A percentile compares a stretch with the other conserved stretches of the same genome.
These are phyloP conservation scores for Actinomucor elegans DNA, from an alignment of 371 early-diverging fungal genomes.

Conservation along the genomic window DNA sequence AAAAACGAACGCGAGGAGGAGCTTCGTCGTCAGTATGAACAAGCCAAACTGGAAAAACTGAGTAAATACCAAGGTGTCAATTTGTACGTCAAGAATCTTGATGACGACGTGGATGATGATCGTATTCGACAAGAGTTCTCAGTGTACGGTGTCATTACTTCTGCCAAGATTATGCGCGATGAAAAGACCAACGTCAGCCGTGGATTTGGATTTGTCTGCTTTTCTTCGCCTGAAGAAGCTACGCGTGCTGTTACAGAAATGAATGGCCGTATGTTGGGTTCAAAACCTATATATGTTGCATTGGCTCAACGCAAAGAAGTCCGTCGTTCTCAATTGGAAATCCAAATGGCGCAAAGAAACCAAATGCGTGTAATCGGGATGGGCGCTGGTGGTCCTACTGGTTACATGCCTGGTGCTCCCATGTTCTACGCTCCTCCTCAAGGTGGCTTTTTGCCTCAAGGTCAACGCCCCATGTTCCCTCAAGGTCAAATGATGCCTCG, in stretches of 20 bases:
- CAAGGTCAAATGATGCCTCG: conserved; percentile 50
- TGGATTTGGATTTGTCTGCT: conserved; percentile 81
- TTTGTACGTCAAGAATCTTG: conserved; percentile 91
- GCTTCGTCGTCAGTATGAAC: conserved; percentile 81
- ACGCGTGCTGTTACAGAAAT: conserved; percentile 78
- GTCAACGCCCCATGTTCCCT: conserved; percentile 48
- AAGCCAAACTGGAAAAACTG: conserved; percentile 77
- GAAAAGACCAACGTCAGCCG: conserved; percentile 63
- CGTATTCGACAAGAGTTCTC: conserved; percentile 83
- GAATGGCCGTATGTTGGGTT: conserved; percentile 78
- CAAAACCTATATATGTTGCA: conserved; percentile 91
- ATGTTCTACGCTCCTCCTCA: conserved; percentile 53
- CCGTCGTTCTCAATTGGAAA: conserved; percentile 77
- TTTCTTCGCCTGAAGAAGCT: conserved; percentile 76
- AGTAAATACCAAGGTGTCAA: conserved; percentile 92
- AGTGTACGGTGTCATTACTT: conserved; percentile 85
- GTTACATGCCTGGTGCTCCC: conserved; percentile 37
- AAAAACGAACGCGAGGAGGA: conserved; percentile 92
- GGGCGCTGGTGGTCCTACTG: conserved; percentile 25
- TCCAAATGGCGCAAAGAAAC: conserved; percentile 78
- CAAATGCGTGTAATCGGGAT: conserved; percentile 51
- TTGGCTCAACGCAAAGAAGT: conserved; percentile 91
- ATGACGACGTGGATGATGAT: conserved; percentile 85
- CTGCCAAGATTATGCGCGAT: conserved; percentile 89
- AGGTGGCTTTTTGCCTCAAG: conserved; percentile 64